These are phyloP conservation scores for Pseudonitzschia delicatissima DNA, from an alignment of 108 stramenopile species.

Conservation along the genomic window DNA sequence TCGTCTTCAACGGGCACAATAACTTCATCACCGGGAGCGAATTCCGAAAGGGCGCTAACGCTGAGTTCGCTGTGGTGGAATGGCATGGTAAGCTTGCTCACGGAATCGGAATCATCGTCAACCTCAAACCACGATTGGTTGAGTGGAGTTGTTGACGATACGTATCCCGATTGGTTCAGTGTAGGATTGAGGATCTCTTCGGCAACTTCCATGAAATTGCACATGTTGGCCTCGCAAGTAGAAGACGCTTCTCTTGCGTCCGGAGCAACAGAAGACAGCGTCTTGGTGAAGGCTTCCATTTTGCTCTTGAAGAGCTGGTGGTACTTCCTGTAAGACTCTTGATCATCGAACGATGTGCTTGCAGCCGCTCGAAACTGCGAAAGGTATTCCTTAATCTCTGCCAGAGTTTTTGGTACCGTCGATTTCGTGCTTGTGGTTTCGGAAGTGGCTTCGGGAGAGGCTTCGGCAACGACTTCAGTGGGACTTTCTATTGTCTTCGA, in stretches of 20 bases:
- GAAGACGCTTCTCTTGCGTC: background rate
- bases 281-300: background rate
- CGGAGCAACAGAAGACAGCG: background rate
- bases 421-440: background rate
- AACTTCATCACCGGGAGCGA: too few species aligned
- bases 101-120: conserved; percentile 1
- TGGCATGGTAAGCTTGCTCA: background rate
- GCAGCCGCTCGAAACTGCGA: background rate
- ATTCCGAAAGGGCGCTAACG: background rate
- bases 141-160: background rate
- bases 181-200: too few species aligned
- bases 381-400: background rate
- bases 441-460: background rate
- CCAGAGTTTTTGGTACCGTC: background rate
- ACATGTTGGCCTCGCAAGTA: background rate
- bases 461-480: background rate
- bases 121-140: conserved; percentile 1
- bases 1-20: too few species aligned
- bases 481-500: background rate
- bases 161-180: background rate
- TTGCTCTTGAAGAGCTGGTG: background rate
- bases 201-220: background rate
- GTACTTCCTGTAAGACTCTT: background rate
- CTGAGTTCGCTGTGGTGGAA: background rate
- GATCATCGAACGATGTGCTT: background rate